These are phyloP conservation scores for Nymphaea thermarum DNA, from an alignment of 164 flowering plant species.

Conservation along the genomic window DNA sequence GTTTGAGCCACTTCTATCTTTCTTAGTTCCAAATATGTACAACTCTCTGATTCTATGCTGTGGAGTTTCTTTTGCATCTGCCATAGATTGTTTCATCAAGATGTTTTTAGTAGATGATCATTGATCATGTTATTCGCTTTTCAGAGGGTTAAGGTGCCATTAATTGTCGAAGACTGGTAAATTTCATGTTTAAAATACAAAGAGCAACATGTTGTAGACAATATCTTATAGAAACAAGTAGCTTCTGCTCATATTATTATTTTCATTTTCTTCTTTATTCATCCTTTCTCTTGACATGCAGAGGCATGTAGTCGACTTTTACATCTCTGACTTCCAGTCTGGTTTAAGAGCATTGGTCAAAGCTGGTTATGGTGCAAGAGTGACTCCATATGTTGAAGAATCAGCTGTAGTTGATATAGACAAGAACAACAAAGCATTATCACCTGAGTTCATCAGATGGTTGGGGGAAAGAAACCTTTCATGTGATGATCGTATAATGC, in stretches of 20 bases:
- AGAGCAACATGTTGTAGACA: no score
- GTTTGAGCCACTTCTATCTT: conserved; percentile 12
- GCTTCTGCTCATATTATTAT: no score
- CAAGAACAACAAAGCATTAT: conserved; percentile 39
- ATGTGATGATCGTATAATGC: conserved; percentile 63
- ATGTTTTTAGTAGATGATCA: no score
- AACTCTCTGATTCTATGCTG: no score
- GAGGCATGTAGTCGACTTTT: conserved; percentile 60
- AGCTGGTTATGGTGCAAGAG: conserved; percentile 60
- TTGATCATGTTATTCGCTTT: no score
- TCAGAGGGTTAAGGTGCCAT: no score
- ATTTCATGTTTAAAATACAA: no score
- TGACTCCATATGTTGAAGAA: conserved; percentile 65
- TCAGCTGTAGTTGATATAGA: conserved; percentile 50
- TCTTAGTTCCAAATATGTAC: not conserved
- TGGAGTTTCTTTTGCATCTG: no score
- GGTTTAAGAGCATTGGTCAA: conserved; percentile 40
- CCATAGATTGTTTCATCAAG: no score
- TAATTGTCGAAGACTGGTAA: no score
- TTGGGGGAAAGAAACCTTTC: conserved; percentile 55
- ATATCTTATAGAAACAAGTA: no score
- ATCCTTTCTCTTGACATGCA: conserved; percentile 9
- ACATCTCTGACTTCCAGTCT: conserved; percentile 47
- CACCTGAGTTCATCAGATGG: conserved; percentile 66
- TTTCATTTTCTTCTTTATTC: not conserved